Percentiles rank a stretch among this genome's conserved stretches.
These are phyloP conservation scores for Backusella australiensis DNA, from an alignment of 192 early-diverging fungal species.

Conservation along the genomic window DNA sequence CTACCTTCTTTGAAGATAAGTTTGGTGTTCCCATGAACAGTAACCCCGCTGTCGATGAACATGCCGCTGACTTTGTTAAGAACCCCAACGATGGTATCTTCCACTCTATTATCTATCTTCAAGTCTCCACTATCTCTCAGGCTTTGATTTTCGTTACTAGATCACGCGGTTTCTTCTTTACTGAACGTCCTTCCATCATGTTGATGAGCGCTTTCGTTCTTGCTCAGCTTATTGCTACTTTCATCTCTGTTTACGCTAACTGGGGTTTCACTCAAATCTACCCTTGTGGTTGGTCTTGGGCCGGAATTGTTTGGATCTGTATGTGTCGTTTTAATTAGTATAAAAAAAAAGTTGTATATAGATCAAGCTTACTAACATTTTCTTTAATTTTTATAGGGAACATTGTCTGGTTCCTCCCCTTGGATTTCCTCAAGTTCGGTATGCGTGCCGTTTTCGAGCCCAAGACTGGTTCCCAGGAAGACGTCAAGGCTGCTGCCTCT, in stretches of 20 bases:
- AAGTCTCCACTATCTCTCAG: conserved; percentile 78
- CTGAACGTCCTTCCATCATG: conserved; percentile 70
- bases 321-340: too few relatives aligned
- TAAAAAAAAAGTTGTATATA: too few relatives aligned
- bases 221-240: conserved; percentile 71
- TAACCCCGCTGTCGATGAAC: not conserved
- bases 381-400: conserved; percentile 25
- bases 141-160: conserved; percentile 78
- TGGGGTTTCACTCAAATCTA: conserved; percentile 75
- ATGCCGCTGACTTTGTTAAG: conserved; percentile 22
- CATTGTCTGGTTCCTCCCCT: conserved; percentile 74
- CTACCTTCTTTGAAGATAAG: conserved; percentile 53
- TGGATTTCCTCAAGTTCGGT: conserved; percentile 78
- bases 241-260: conserved; percentile 84
- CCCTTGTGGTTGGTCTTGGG: conserved; percentile 75
- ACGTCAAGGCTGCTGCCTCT: conserved; percentile 20
- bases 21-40: conserved; percentile 18
- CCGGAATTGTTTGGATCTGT: conserved; percentile 74
- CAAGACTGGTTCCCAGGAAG: conserved; percentile 31
- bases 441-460: conserved; percentile 62
- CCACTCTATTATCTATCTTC: conserved; percentile 79
- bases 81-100: conserved; percentile 59
- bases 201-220: conserved; percentile 64
- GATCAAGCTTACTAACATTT: too few relatives aligned
- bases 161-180: conserved; percentile 72